Percentiles rank a stretch among this genome's conserved stretches.
phyloP scores from a whole-genome alignment of 164 flowering plant species.

The Nymphaea thermarum region DNA sequence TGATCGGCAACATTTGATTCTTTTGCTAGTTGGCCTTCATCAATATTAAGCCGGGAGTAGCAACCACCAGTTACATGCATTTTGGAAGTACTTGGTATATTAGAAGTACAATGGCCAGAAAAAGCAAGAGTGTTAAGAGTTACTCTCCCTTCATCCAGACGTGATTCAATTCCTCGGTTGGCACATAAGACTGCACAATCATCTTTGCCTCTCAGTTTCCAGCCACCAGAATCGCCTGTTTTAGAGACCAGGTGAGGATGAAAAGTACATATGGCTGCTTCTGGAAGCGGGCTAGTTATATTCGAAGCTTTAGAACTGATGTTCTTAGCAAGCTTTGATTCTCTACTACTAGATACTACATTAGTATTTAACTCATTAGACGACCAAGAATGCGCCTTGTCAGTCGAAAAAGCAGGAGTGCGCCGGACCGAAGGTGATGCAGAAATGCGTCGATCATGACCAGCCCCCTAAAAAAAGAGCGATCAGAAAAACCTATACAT shows the following conservation, averaged over 20 bases:
- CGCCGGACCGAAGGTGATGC: slow-evolving; percentile 19
- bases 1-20: slow-evolving; percentile 6
- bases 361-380: slow-evolving; percentile 16
- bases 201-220: slow-evolving; percentile 41
- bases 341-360: slow-evolving; percentile 11
- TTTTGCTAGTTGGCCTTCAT: slow-evolving; percentile 1
- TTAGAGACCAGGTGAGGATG: slow-evolving; percentile 6
- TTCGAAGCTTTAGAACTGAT: slow-evolving; percentile 9
- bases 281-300: slow-evolving; percentile 2
- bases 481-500: not conserved
- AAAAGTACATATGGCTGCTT: slow-evolving; percentile 6
- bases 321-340: slow-evolving; percentile 12
- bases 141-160: slow-evolving; percentile 12
- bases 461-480: slow-evolving; percentile 29
- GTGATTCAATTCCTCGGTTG: slow-evolving; percentile 15
- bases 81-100: slow-evolving; percentile 3
- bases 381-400: slow-evolving; percentile 15
- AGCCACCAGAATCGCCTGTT: slow-evolving; percentile 9
- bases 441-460: slow-evolving; percentile 19
- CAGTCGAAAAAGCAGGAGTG: slow-evolving; percentile 19
- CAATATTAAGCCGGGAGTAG: not conserved
- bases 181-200: slow-evolving; percentile 52
- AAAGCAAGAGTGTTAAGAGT: slow-evolving; percentile 11
- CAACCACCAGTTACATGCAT: slow-evolving; percentile 4
- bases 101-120: slow-evolving; percentile 8